Percentiles rank a stretch among this genome's conserved stretches.
Conservation (phyloP, 129 eudicot species). For the Calendula officinalis region DNA sequence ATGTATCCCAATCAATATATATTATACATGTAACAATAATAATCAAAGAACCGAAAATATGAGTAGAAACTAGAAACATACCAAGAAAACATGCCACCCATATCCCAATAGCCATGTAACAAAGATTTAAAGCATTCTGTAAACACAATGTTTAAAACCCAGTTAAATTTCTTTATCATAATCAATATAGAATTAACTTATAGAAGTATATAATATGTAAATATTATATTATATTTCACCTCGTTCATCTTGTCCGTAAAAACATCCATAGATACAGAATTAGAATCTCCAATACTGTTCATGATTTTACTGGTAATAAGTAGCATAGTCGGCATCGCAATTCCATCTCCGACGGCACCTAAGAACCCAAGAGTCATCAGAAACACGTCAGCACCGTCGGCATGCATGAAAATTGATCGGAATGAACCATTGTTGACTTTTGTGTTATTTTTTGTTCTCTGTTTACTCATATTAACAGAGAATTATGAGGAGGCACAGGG, state of each 20-base stretch:
- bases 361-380: slow-evolving; percentile 70
- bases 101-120: slow-evolving; percentile 62
- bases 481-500: not conserved
- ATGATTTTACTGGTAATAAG: slow-evolving; percentile 66
- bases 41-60: not conserved
- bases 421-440: slow-evolving; percentile 46
- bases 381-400: slow-evolving; percentile 53
- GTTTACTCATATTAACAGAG: slow-evolving; percentile 23
- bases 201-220: not conserved
- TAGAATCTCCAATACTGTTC: slow-evolving; percentile 61
- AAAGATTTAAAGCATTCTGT: slow-evolving; percentile 55
- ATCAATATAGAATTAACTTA: not conserved
- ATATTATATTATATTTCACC: slow-evolving; percentile 31
- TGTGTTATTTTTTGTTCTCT: not conserved
- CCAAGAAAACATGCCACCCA: slow-evolving; percentile 70
- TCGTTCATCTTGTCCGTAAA: slow-evolving; percentile 48
- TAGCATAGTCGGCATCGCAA: slow-evolving; percentile 64
- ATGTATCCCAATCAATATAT: not conserved
- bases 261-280: slow-evolving; percentile 11
- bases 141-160: slow-evolving; percentile 1
- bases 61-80: slow-evolving; percentile 20
- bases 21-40: not conserved
- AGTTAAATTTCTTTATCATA: not conserved
- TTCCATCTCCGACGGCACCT: slow-evolving; percentile 78
- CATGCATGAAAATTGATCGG: slow-evolving; percentile 77